Evolutionary conservation across 176 grass and related monocot species (phyloP).

Genomic region (Paspalum notatum): DNA sequence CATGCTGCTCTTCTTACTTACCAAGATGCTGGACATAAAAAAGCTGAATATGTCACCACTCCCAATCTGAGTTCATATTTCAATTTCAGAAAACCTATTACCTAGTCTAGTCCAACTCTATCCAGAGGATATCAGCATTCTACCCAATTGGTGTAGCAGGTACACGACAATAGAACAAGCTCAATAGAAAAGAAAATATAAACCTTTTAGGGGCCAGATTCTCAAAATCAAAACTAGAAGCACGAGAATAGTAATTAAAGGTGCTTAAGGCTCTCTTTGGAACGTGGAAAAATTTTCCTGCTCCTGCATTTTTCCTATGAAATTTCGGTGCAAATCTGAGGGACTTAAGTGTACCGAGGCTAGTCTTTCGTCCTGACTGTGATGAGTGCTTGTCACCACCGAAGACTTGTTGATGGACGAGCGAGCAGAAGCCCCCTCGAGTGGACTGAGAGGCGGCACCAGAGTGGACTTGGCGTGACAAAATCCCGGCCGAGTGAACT

Average conservation of each 20-base stretch:
- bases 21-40: background rate
- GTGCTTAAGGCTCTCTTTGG: background rate
- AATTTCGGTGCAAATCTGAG: no score
- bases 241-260: background rate
- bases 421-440: no score
- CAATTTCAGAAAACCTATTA: background rate
- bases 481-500: no score
- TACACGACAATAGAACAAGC: background rate
- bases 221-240: background rate
- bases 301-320: no score
- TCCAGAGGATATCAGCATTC: background rate
- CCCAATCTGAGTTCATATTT: background rate
- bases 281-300: no score
- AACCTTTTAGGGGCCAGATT: background rate
- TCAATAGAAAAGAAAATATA: slow-evolving; percentile 15
- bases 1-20: slow-evolving; percentile 6
- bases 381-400: no score
- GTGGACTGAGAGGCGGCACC: no score
- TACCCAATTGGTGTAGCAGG: background rate
- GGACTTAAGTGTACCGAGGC: no score
- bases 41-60: background rate
- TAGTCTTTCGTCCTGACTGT: no score
- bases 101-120: background rate
- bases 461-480: no score
- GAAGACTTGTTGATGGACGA: no score